Percentiles rank a stretch among this genome's conserved stretches.
Conservation (phyloP, 306 rosid genomes). For the Cicer pinnatifidum region DNA sequence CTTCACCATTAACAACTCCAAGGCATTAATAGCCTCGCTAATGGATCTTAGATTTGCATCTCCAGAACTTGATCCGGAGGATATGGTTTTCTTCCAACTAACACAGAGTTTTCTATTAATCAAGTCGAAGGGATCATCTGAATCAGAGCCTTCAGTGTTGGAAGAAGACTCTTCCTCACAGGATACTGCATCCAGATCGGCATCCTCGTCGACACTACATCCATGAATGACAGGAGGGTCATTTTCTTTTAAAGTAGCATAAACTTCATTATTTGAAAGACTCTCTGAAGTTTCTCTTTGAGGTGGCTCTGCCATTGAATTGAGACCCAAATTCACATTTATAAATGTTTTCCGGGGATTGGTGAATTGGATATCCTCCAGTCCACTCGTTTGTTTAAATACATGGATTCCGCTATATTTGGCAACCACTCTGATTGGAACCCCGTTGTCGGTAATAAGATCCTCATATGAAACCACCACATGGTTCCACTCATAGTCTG, state of each 20-base stretch:
- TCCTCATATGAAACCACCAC: background rate
- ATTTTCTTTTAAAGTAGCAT: background rate
- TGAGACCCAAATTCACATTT: background rate
- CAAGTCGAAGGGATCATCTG: background rate
- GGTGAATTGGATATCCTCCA: background rate
- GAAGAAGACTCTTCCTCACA: background rate
- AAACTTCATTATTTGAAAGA: background rate
- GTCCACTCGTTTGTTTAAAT: background rate
- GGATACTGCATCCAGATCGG: background rate
- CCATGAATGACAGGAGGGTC: background rate
- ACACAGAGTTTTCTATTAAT: background rate
- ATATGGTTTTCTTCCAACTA: background rate
- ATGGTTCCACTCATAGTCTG: conserved; percentile 32
- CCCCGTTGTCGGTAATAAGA: background rate
- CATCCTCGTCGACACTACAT: background rate
- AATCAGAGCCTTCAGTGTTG: conserved; percentile 16
- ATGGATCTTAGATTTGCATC: background rate
- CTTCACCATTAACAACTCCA: conserved; percentile 13
- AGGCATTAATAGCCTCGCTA: background rate
- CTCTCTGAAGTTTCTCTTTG: conserved; percentile 8
- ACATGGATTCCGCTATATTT: conserved; percentile 16
- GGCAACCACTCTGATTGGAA: background rate
- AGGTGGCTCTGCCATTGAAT: background rate
- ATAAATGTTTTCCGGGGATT: background rate
- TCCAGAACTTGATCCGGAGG: background rate